These are phyloP conservation scores for Trichoderma atroviride DNA, from an alignment of 2,329 filamentous ascomycete species.

Conservation along the genomic window DNA sequence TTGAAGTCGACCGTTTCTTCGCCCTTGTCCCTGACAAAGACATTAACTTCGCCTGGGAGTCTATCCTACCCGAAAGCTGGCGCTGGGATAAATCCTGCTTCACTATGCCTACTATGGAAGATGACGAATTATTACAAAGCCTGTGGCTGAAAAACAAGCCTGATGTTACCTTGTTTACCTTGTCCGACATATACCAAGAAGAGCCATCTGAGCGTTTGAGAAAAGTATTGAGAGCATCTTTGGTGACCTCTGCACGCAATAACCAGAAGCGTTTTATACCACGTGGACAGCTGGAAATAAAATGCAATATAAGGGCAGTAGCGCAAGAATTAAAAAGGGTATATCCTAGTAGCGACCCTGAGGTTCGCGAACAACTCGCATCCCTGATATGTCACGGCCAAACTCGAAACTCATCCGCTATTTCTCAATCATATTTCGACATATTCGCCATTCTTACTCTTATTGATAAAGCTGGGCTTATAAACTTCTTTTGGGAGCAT, in stretches of 20 bases:
- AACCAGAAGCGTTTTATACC: neutral
- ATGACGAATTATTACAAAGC: too few relatives aligned
- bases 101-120: too few relatives aligned
- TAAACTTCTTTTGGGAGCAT: neutral
- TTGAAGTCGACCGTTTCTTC: too few relatives aligned
- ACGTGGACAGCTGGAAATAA: neutral
- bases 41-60: too few relatives aligned
- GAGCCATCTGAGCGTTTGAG: neutral
- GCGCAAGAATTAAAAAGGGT: neutral
- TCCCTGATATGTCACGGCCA: neutral
- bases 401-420: neutral
- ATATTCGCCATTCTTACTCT: slow-evolving; percentile 5
- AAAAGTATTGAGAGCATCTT: neutral
- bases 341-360: neutral
- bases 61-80: too few relatives aligned
- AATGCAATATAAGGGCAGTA: neutral
- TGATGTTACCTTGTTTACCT: too few relatives aligned
- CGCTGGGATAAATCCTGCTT: too few relatives aligned
- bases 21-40: too few relatives aligned
- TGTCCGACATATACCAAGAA: too few relatives aligned
- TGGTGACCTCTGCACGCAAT: neutral
- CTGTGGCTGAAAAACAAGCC: too few relatives aligned
- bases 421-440: neutral
- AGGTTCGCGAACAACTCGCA: neutral
- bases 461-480: neutral